phyloP scores from a whole-genome alignment of 2,329 filamentous ascomycete species.

The Penicillium brasilianum region DNA sequence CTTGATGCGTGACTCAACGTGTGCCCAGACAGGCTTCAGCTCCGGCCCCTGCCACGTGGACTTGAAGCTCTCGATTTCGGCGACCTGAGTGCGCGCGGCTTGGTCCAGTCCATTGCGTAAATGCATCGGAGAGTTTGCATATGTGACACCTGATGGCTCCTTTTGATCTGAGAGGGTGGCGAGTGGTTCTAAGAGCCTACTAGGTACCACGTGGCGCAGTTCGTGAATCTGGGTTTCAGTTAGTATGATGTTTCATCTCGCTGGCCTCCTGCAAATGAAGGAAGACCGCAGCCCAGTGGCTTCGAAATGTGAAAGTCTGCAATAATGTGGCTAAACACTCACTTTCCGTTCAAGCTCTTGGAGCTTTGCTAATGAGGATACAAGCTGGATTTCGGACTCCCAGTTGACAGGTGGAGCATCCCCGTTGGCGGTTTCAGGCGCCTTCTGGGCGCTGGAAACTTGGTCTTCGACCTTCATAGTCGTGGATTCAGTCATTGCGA shows the following conservation, averaged over 20 bases:
- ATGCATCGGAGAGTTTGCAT: constrained; percentile 42
- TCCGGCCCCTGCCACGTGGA: constrained; percentile 48
- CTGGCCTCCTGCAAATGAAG: not conserved
- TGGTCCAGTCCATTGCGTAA: constrained; percentile 43
- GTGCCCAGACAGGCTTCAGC: constrained; percentile 46
- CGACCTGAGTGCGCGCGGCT: constrained; percentile 41
- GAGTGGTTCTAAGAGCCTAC: constrained; percentile 47
- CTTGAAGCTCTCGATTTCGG: constrained; percentile 47
- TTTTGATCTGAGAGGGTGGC: constrained; percentile 44
- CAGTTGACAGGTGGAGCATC: constrained; percentile 22
- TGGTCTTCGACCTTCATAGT: constrained; percentile 2
- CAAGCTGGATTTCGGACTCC: constrained; percentile 45
- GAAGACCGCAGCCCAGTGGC: too few relatives aligned
- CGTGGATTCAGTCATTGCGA: constrained; percentile 36
- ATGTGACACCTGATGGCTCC: constrained; percentile 22
- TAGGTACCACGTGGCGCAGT: constrained; percentile 49
- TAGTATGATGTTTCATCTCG: constrained; percentile 6
- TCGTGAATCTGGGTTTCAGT: constrained; percentile 45
- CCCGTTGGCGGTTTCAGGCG: not conserved
- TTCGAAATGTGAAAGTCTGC: not conserved
- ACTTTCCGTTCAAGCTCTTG: constrained; percentile 47
- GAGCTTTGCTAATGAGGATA: constrained; percentile 47
- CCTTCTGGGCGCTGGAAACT: not conserved
- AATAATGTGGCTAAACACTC: not conserved
- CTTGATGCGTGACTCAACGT: constrained; percentile 42